Evolutionary conservation across 192 early-diverging fungal genomes (phyloP), one percentile per base, ranked within the genome.

Genomic region (Coemansia sp.): DNA sequence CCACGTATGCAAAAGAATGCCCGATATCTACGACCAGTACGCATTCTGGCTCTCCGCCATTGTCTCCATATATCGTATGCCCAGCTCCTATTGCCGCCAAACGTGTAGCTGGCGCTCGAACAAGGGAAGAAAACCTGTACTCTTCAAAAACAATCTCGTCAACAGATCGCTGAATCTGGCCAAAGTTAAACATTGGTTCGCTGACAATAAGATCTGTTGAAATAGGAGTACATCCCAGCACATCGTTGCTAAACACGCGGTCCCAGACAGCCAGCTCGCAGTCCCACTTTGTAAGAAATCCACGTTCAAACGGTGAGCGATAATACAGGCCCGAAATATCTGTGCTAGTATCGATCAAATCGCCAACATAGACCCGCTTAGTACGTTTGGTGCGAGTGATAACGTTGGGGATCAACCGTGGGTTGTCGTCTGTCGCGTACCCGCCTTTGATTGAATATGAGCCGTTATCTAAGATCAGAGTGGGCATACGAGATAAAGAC

Each of bases 121-220:
- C 49, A 50, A 72, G 38, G 11, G 74, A 74, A 7, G 72, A 68
- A 74, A 96, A 96, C 57, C 87, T 85, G 65, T 92, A 95, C 73
- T 92, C 93, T 73, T 96, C 95, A 85, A 93, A 96, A 12, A 93
- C 75, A 5, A 96, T 86, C 81, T 96, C 91, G 75, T 96, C 93
- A 70, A 89, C 91, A 7, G 82, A 73, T 16, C 87, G 75, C 62
- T 89, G 90, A 50, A 95, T 87, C 58, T 83, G 88, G 12, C 85
- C 85, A 47, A 96, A 83, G 77, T 96, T 96, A 68, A 95, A 89
- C 50, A 86, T 86, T 18, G 95, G 95, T 57, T 96, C 93, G 4
- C 91, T 92, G 20, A 94, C 60, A 8, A 92, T 33, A 15, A 96
- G 72, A 10, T 74, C 79, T 1, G 90, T 91, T 16, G 88, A 80